Evolutionary conservation across 805 yeast genomes (phyloP).

Genomic region (Metschnikowia proteae): DNA sequence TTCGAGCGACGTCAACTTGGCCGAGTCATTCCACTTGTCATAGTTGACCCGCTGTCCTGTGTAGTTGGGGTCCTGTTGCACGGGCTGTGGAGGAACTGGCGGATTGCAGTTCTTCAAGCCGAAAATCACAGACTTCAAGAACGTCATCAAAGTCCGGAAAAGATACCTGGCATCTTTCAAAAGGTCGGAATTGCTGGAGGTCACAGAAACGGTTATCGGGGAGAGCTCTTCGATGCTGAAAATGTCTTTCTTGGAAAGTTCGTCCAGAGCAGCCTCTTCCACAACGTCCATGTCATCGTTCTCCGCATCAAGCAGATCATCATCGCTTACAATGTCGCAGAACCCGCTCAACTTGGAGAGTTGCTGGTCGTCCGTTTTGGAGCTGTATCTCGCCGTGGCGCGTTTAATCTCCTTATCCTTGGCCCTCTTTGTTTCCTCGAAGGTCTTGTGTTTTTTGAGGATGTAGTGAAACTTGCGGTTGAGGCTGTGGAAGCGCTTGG

Average conservation of each 20-base stretch:
- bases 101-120: slow-evolving; percentile 90
- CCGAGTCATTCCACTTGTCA: slow-evolving; percentile 76
- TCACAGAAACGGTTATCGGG: slow-evolving; percentile 59
- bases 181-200: slow-evolving; percentile 51
- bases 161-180: slow-evolving; percentile 84
- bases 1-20: slow-evolving; percentile 78
- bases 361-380: slow-evolving; percentile 15
- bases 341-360: neutral
- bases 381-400: slow-evolving; percentile 38
- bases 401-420: slow-evolving; percentile 41
- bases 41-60: slow-evolving; percentile 38
- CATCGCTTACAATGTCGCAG: neutral
- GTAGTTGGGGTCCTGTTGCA: slow-evolving; percentile 42
- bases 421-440: slow-evolving; percentile 40
- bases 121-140: slow-evolving; percentile 82
- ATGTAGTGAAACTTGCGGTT: slow-evolving; percentile 69
- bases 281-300: slow-evolving; percentile 15
- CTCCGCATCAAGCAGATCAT: neutral
- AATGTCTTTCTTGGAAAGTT: slow-evolving; percentile 17
- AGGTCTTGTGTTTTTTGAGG: slow-evolving; percentile 55
- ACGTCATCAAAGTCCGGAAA: slow-evolving; percentile 84
- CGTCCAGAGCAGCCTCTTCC: slow-evolving; percentile 13
- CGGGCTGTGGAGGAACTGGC: slow-evolving; percentile 49
- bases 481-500: slow-evolving; percentile 71
- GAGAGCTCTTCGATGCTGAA: slow-evolving; percentile 37